phyloP scores from a whole-genome alignment of 129 eudicot genomes.

The Flaveria bidentis region DNA sequence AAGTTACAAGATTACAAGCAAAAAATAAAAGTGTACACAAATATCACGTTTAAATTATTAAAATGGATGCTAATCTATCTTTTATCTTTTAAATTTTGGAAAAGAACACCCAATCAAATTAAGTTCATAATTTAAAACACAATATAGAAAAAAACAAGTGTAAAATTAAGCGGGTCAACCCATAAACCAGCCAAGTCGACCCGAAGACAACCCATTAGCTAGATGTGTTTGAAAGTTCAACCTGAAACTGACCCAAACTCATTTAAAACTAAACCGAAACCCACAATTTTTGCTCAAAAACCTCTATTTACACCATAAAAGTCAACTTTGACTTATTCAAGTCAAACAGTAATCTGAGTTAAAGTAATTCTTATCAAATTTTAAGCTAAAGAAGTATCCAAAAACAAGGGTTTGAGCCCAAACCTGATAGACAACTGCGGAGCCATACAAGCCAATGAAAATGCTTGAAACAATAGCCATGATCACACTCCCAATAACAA shows the following conservation, averaged over 20 bases:
- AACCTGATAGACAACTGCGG: slow-evolving; percentile 91
- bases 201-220: not conserved
- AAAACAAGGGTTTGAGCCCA: slow-evolving; percentile 6
- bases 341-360: not conserved
- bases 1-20: not conserved
- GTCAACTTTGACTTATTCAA: slow-evolving; percentile 5
- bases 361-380: not conserved
- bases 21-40: not conserved
- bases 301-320: not conserved
- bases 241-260: not conserved
- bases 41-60: not conserved
- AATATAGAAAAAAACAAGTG: not conserved
- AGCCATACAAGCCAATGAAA: slow-evolving; percentile 81
- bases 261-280: not conserved
- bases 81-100: not conserved
- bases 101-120: not conserved
- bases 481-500: slow-evolving; percentile 78
- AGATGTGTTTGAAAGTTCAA: not conserved
- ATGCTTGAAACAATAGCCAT: slow-evolving; percentile 82
- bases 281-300: not conserved
- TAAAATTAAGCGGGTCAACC: not conserved
- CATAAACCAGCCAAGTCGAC: not conserved
- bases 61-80: not conserved
- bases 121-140: not conserved
- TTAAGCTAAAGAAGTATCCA: not conserved